Evolutionary conservation across 306 rosid genomes (phyloP), one percentile per base, ranked within the genome.

Genomic region (Hippophae tibetana): DNA sequence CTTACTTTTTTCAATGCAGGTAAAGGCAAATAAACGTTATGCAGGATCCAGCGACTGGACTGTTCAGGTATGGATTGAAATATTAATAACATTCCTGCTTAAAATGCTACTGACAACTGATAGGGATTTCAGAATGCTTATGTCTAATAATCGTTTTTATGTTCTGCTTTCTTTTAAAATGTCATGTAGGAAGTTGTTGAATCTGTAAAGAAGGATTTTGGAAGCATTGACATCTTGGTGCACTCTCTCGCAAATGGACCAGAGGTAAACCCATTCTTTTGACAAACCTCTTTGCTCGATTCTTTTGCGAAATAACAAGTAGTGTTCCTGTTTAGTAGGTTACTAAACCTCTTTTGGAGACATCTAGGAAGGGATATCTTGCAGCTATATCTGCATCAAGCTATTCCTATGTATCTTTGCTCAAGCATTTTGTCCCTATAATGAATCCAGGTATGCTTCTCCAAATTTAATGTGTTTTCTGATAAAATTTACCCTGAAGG

Each of bases 211-310:
- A 82, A 75, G 54, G 96, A 92, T 76, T 92, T 83, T 57, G 99
- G 99, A 73, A 92, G 86, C 84, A 83, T 92, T 62, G 99, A 92
- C 76, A 86, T 92, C 64, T 96, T 92, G 60, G 99, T 92, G 69
- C 99, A 92, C 79, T 88, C 99, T n/a, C 99, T 92, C 73, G 99
- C 99, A 52, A 92, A 92, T 73, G 96, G 86, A 61, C 99, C 99
- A n/a, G 99, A 92, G 92, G 96, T 92, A 76, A 12, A 14, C n/a
- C 47, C n/a, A 52, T 65, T 66, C 56, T 63, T 3, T 31, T 5
- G 12, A 6, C 13, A 54, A 63, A 43, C 54, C 44, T 53, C 56
- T 68, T 1, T 40, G 23, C 61, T 13, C 47, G 27, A 60, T 60
- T 52, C 62, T 12, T 59, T 18, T 53, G 56, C 54, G 9, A 66